Base-by-base conservation (phyloP, 441 rosid genomes). In the Arabidopsis lyrata region DNA sequence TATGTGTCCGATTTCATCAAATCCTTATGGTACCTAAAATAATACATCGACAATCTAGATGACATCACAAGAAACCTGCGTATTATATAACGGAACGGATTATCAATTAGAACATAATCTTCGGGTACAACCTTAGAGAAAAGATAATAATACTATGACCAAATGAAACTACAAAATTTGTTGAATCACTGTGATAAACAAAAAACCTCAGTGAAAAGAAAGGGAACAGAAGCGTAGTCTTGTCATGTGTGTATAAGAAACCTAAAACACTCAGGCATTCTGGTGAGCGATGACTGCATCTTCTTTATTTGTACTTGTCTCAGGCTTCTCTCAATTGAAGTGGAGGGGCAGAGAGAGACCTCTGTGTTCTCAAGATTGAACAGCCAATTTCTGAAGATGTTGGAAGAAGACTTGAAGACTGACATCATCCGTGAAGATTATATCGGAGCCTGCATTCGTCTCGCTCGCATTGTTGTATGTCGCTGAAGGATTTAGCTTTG, bases 351-450 rank as follows among this genome's bases (percentile, higher is more conserved):
- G 4, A 54, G 1, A 20, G 48, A 20, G 58, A 72, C 69, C 69
- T 29, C 13, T 58, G 63, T 32, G 59, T 18, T 68, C 41, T 81
- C 88, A 96, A 78, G 99, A 88, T 82, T 96, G 99, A 77, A 96
- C 99, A 55, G 97, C 99, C 79, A 95, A 74, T 86, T 90, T 90
- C 87, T 95, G 99, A 53, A 95, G 97, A 86, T 95, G 99, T 82
- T 92, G 93, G 10, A 92, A 83, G 78, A 95, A 95, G 53, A 95
- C 99, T 83, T 90, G 97, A 53, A 95, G 96, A 81, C 95, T 92
- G 67, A 95, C 99, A 76, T 95, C 99, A 78, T 95, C 99, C 0
- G 99, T 95, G 77, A 92, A 95, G 62, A 95, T 90, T 55, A 95
- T 81, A 63, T 95, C 99, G 2, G 98, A 87, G 14, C 98, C 98